These are phyloP conservation scores for Trichothecium roseum DNA, from an alignment of 2,329 filamentous ascomycete species.

Conservation along the genomic window DNA sequence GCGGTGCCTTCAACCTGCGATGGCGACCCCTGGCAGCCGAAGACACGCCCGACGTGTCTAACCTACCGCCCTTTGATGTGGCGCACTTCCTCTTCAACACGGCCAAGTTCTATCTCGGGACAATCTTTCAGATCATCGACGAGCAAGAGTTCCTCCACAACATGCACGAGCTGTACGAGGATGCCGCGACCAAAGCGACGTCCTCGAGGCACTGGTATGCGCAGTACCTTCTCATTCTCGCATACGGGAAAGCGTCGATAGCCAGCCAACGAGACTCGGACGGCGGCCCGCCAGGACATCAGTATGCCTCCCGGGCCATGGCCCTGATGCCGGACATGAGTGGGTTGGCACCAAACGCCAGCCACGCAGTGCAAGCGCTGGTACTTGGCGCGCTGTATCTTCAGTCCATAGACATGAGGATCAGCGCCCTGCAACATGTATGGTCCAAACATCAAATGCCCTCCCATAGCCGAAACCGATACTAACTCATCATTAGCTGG, in stretches of 20 bases:
- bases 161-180: constrained; percentile 12
- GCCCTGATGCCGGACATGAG: constrained; percentile 3
- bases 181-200: constrained; percentile 9
- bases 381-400: constrained; percentile 25
- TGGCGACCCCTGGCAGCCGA: constrained; percentile 15
- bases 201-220: constrained; percentile 7
- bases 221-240: constrained; percentile 6
- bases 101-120: constrained; percentile 13
- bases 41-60: constrained; percentile 15
- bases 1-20: constrained; percentile 15
- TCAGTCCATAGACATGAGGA: constrained; percentile 28
- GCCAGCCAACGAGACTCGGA: neutral
- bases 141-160: constrained; percentile 10
- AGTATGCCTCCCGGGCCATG: constrained; percentile 4
- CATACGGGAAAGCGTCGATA: constrained; percentile 5
- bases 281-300: neutral
- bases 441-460: constrained; percentile 2
- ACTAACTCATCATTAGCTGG: constrained; percentile 11
- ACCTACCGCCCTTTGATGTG: constrained; percentile 13
- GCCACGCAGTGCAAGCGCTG: constrained; percentile 13
- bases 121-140: constrained; percentile 13
- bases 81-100: constrained; percentile 13
- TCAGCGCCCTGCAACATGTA: constrained; percentile 27
- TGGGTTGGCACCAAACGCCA: neutral
- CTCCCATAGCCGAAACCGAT: neutral